These are phyloP conservation scores for Cerioporus squamosus DNA, from an alignment of 1,284 basidiomycete genomes.

Conservation along the genomic window DNA sequence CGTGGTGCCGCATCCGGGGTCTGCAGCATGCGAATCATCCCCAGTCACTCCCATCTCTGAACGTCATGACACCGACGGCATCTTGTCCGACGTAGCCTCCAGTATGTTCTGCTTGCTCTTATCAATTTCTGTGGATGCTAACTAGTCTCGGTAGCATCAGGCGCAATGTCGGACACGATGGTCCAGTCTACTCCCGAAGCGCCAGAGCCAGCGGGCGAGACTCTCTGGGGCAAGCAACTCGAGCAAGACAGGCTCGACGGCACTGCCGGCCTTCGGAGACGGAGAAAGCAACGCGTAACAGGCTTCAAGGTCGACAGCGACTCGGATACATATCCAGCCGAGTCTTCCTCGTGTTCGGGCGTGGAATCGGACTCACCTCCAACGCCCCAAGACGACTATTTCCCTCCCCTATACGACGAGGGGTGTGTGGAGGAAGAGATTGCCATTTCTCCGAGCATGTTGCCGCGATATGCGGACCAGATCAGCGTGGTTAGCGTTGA, in stretches of 20 bases:
- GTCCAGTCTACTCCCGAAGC: slow-evolving; percentile 9
- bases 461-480: slow-evolving; percentile 46
- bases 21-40: slow-evolving; percentile 6
- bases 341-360: slow-evolving; percentile 10
- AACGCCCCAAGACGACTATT: slow-evolving; percentile 25
- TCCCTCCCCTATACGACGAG: slow-evolving; percentile 11
- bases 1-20: slow-evolving; percentile 18
- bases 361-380: slow-evolving; percentile 21
- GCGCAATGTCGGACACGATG: slow-evolving; percentile 6
- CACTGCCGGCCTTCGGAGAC: slow-evolving; percentile 33
- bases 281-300: slow-evolving; percentile 22
- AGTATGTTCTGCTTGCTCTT: slow-evolving; percentile 5
- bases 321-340: slow-evolving; percentile 3
- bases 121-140: background rate
- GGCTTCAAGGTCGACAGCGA: slow-evolving; percentile 17
- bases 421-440: slow-evolving; percentile 3
- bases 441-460: slow-evolving; percentile 34
- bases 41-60: slow-evolving; percentile 15
- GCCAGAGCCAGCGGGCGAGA: background rate
- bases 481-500: slow-evolving; percentile 28
- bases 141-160: slow-evolving; percentile 7
- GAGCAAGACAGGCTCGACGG: slow-evolving; percentile 15
- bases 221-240: slow-evolving; percentile 12
- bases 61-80: slow-evolving; percentile 9
- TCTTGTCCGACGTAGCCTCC: slow-evolving; percentile 18